phyloP scores from a whole-genome alignment of 495 filamentous ascomycete genomes.

The Lophiotrema nucula region DNA sequence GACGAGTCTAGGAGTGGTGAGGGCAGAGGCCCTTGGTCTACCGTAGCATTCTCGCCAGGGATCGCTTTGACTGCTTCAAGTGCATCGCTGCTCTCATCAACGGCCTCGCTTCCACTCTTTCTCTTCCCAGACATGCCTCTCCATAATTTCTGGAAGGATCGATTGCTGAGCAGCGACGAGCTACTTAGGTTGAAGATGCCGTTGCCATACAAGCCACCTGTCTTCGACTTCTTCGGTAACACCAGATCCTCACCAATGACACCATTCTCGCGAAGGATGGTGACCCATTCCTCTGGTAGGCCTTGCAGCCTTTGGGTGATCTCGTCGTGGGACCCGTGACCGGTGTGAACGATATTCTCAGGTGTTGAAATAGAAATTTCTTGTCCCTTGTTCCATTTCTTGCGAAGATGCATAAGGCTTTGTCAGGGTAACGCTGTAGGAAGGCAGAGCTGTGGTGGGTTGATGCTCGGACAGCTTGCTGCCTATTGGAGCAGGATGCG shows the following conservation, averaged over 20 bases:
- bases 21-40: too few species aligned
- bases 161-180: slow-evolving; percentile 10
- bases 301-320: slow-evolving; percentile 2
- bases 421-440: too few species aligned
- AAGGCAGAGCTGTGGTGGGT: too few species aligned
- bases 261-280: slow-evolving; percentile 3
- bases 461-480: too few species aligned
- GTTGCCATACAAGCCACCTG: not conserved
- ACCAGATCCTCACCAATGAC: slow-evolving; percentile 7
- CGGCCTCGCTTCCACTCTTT: not conserved
- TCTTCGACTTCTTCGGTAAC: slow-evolving; percentile 7
- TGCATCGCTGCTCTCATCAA: not conserved
- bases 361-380: not conserved
- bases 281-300: not conserved
- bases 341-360: not conserved
- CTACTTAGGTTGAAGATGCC: slow-evolving; percentile 1
- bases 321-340: slow-evolving; percentile 1
- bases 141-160: slow-evolving; percentile 2
- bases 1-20: not conserved
- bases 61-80: not conserved
- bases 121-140: slow-evolving; percentile 2
- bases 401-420: not conserved
- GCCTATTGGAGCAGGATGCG: too few species aligned
- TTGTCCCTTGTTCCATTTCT: not conserved
- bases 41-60: too few species aligned